Percentiles rank a stretch among this genome's conserved stretches.
Conservation (phyloP, 2,329 filamentous ascomycete genomes). For the Botrytis deweyae region DNA sequence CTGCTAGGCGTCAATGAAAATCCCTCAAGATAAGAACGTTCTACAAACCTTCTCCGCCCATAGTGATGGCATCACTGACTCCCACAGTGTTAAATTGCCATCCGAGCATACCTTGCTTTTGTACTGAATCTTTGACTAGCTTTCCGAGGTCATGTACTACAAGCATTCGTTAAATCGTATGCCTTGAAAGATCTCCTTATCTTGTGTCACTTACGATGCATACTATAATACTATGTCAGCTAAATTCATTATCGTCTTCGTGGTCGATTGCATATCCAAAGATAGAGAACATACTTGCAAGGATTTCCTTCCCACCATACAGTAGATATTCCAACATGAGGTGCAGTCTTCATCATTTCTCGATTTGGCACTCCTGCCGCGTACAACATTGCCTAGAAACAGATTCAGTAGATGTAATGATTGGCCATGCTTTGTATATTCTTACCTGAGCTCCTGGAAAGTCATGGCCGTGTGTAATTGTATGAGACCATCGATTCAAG, state of each 20-base stretch:
- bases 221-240: slow-evolving; percentile 41
- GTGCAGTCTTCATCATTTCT: slow-evolving; percentile 83
- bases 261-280: background rate
- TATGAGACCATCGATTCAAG: slow-evolving; percentile 84
- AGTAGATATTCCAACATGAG: slow-evolving; percentile 86
- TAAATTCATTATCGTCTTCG: slow-evolving; percentile 20
- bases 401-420: background rate
- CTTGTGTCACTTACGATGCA: slow-evolving; percentile 44
- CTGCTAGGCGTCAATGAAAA: slow-evolving; percentile 45
- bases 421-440: slow-evolving; percentile 23
- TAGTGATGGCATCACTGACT: slow-evolving; percentile 78
- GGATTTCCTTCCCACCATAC: slow-evolving; percentile 99
- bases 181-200: background rate
- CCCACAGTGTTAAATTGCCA: slow-evolving; percentile 46
- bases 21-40: background rate
- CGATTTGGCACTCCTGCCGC: slow-evolving; percentile 82
- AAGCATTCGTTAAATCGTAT: slow-evolving; percentile 19
- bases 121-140: slow-evolving; percentile 78
- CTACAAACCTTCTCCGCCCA: slow-evolving; percentile 79
- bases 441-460: slow-evolving; percentile 76
- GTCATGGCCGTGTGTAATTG: slow-evolving; percentile 60
- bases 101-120: slow-evolving; percentile 81
- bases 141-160: slow-evolving; percentile 82
- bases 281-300: slow-evolving; percentile 70
- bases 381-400: slow-evolving; percentile 81